These are phyloP conservation scores for Calonectria leucothoes DNA, from an alignment of 2,329 filamentous ascomycete genomes.

Conservation along the genomic window DNA sequence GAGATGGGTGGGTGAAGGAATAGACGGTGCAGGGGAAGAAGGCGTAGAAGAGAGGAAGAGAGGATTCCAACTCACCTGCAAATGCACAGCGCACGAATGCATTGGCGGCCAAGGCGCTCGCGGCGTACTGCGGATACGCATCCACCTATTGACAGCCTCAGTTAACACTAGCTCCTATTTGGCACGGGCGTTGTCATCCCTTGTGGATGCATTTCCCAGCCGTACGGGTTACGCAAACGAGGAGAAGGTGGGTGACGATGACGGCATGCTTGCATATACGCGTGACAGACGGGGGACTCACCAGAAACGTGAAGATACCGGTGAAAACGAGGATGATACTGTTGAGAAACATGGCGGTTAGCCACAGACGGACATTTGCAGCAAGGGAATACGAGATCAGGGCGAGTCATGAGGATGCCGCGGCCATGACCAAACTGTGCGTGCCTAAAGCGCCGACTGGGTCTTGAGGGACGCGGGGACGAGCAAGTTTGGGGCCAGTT, in stretches of 20 bases:
- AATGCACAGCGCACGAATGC: conserved; percentile 83
- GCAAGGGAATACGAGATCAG: conserved; percentile 38
- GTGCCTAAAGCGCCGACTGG: conserved; percentile 42
- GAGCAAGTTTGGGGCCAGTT: conserved; percentile 28
- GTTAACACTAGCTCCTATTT: conserved; percentile 34
- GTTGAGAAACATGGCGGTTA: conserved; percentile 42
- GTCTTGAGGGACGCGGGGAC: conserved; percentile 3
- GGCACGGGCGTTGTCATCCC: conserved; percentile 27
- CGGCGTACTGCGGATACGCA: conserved; percentile 80
- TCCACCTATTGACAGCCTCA: conserved; percentile 64
- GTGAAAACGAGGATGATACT: conserved; percentile 83
- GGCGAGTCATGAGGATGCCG: background rate
- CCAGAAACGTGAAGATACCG: conserved; percentile 89
- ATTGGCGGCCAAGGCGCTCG: conserved; percentile 85
- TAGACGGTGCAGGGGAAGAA: background rate
- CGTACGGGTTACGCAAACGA: conserved; percentile 28
- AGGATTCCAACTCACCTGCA: conserved; percentile 63
- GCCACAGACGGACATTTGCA: conserved; percentile 33
- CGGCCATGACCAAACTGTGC: conserved; percentile 48
- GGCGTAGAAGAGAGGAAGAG: background rate
- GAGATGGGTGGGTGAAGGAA: background rate
- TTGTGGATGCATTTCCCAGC: conserved; percentile 23
- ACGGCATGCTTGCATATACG: conserved; percentile 20
- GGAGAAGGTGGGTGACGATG: background rate
- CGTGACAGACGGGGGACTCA: conserved; percentile 53